Evolutionary conservation across 2,329 filamentous ascomycete genomes (phyloP), one percentile per base, ranked within the genome.

Genomic region (Hypomyces rosellus): DNA sequence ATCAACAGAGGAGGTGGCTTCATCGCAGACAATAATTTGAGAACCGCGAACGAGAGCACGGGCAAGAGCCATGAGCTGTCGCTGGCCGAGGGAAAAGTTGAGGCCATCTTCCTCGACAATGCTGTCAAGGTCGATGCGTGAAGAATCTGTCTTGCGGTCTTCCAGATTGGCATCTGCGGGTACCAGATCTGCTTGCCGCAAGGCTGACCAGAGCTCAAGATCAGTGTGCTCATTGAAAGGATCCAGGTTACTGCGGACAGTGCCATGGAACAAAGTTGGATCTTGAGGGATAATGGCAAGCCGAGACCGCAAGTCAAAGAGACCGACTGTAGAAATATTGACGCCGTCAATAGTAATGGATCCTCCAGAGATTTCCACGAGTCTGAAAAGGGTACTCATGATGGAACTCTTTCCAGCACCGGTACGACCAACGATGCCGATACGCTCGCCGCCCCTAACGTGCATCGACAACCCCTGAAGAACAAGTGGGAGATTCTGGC

Each of bases 21-120:
- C 93, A 72, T 99, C 93, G 68, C 92, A 96, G 45, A 99, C 85
- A 60, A 97, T 96, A 69, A 97, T 96, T 59, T 87, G 89, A 1
- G 85, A 87, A 40, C 85, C 83, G 36, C 92, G 84, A 4, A 97
- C 92, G 2, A 99, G 80, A 0, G 93, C 93, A 1, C 93, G 84
- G 0, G 91, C 91, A 1, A 99, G 77, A 1, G 93, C 93, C 87
- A 97, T 95, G 45, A 97, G 81, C 69, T 97, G 93, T 3, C 93
- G 83, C 71, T 97, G 92, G 6, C 92, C 92, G 9, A 97, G 84
- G 0, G 89, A 95, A 74, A 96, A 96, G 69, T 97, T 97, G 54
- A 96, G 78, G 0, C 93, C 93, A 70, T 96, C 92, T 64, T 97
- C 93, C 60, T 96, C 90, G 2, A 97, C 92, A 2, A 82, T 63